Evolutionary conservation across 495 filamentous ascomycete species (phyloP).

Genomic region (Lophium mytilinum): DNA sequence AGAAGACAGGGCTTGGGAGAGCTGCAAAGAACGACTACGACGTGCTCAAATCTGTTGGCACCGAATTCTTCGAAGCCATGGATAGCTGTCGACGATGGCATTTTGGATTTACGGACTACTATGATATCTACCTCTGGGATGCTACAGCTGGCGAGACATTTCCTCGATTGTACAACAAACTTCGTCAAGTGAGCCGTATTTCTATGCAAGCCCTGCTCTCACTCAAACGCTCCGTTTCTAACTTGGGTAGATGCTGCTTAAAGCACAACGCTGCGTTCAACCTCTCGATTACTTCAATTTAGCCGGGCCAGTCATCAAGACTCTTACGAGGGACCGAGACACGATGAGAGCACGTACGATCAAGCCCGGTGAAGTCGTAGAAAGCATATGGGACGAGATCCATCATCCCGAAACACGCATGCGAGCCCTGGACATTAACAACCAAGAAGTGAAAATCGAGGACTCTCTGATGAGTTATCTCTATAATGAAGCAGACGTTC

Average conservation of each 20-base stretch:
- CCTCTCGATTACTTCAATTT: slow-evolving; percentile 30
- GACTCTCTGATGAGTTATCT: slow-evolving; percentile 24
- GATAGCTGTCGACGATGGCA: slow-evolving; percentile 38
- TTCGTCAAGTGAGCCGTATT: slow-evolving; percentile 26
- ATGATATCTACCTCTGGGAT: slow-evolving; percentile 47
- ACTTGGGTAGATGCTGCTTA: slow-evolving; percentile 32
- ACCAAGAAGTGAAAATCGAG: neutral
- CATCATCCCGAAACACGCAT: slow-evolving; percentile 25
- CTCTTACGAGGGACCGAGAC: slow-evolving; percentile 33
- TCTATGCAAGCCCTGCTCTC: neutral
- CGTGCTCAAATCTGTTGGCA: slow-evolving; percentile 31
- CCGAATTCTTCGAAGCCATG: slow-evolving; percentile 36
- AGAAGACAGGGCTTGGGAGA: slow-evolving; percentile 39
- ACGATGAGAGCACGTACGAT: slow-evolving; percentile 37
- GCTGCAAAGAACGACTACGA: slow-evolving; percentile 40
- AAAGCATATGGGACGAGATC: slow-evolving; percentile 37
- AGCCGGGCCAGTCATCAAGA: slow-evolving; percentile 34
- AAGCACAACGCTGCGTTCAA: slow-evolving; percentile 31
- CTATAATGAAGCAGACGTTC: slow-evolving; percentile 41
- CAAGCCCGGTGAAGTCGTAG: slow-evolving; percentile 33
- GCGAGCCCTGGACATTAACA: neutral
- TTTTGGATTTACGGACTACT: slow-evolving; percentile 43
- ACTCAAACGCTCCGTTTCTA: neutral
- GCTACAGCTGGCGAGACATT: slow-evolving; percentile 31
- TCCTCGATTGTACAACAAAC: slow-evolving; percentile 26